A percentile compares a stretch with the other conserved stretches of the same genome.
These are phyloP conservation scores for Nigrograna mackinnonii DNA, from an alignment of 2,329 filamentous ascomycete genomes.

Conservation along the genomic window DNA sequence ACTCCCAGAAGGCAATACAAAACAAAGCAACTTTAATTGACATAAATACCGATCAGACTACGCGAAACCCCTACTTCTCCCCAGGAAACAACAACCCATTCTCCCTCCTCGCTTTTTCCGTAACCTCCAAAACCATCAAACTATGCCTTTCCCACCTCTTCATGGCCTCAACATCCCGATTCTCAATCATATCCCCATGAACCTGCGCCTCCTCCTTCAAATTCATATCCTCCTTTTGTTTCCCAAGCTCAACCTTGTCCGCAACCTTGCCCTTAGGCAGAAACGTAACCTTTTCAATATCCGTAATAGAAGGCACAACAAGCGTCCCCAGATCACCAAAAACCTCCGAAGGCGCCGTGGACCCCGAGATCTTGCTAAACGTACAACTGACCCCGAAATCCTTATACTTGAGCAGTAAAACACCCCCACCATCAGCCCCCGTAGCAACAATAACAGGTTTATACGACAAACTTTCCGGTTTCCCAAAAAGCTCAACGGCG, in stretches of 20 bases:
- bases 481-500: constrained; percentile 52
- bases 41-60: too few species aligned
- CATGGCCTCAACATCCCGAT: constrained; percentile 41
- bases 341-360: constrained; percentile 48
- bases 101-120: constrained; percentile 48
- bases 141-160: constrained; percentile 46
- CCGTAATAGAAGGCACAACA: constrained; percentile 47
- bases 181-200: constrained; percentile 48
- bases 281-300: constrained; percentile 46
- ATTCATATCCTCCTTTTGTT: constrained; percentile 45
- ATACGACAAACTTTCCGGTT: constrained; percentile 45
- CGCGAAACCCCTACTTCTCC: too few species aligned
- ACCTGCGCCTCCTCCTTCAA: constrained; percentile 52
- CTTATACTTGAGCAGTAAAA: constrained; percentile 48
- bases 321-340: constrained; percentile 54
- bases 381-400: constrained; percentile 48
- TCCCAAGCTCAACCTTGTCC: constrained; percentile 47
- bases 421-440: constrained; percentile 52
- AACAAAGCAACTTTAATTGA: too few species aligned
- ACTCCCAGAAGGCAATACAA: too few species aligned
- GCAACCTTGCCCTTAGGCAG: constrained; percentile 47
- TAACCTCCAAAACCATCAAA: constrained; percentile 45
- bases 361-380: constrained; percentile 49
- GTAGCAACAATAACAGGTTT: constrained; percentile 47
- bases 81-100: constrained; percentile 47